A percentile compares a stretch with the other conserved stretches of the same genome.
phyloP scores from a whole-genome alignment of 1,284 basidiomycete genomes.

The Pterulicium gracile region DNA sequence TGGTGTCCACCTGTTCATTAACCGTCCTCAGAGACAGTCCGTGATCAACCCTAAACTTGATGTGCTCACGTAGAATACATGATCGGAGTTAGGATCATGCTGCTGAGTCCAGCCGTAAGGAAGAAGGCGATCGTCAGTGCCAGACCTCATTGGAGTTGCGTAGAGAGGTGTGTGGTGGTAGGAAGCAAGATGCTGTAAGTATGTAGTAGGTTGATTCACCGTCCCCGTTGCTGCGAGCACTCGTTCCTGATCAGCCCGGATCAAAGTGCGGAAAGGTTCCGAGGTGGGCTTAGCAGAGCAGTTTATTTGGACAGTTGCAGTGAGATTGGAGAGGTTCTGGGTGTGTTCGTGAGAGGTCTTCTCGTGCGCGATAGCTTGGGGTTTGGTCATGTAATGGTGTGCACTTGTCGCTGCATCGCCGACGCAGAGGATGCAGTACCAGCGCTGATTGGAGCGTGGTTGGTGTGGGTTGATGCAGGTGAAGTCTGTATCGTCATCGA shows the following conservation, averaged over 20 bases:
- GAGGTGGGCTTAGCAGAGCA: no score
- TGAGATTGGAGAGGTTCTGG: slow-evolving; percentile 11
- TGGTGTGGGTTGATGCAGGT: slow-evolving; percentile 8
- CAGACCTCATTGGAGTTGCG: slow-evolving; percentile 15
- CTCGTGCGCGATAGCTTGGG: slow-evolving; percentile 20
- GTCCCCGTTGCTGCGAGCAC: not conserved
- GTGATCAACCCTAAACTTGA: not conserved
- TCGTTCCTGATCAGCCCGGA: not conserved
- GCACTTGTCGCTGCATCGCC: slow-evolving; percentile 9
- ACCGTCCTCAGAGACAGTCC: slow-evolving; percentile 3
- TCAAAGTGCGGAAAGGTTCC: not conserved
- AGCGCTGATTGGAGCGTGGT: slow-evolving; percentile 9
- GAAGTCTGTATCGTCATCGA: slow-evolving; percentile 21
- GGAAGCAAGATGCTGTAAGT: slow-evolving; percentile 1
- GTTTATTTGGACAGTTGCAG: no score
- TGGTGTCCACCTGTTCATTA: slow-evolving; percentile 53
- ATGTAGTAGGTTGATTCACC: not conserved
- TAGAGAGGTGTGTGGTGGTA: not conserved
- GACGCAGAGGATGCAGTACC: slow-evolving; percentile 24
- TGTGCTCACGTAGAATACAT: slow-evolving; percentile 31
- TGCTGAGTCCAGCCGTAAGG: slow-evolving; percentile 58
- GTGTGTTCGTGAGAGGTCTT: slow-evolving; percentile 13
- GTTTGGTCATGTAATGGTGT: slow-evolving; percentile 17
- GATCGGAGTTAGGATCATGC: slow-evolving; percentile 30
- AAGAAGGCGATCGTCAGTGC: slow-evolving; percentile 21